These are phyloP conservation scores for Picea glauca DNA, from an alignment of 75 land plant species.

Conservation along the genomic window DNA sequence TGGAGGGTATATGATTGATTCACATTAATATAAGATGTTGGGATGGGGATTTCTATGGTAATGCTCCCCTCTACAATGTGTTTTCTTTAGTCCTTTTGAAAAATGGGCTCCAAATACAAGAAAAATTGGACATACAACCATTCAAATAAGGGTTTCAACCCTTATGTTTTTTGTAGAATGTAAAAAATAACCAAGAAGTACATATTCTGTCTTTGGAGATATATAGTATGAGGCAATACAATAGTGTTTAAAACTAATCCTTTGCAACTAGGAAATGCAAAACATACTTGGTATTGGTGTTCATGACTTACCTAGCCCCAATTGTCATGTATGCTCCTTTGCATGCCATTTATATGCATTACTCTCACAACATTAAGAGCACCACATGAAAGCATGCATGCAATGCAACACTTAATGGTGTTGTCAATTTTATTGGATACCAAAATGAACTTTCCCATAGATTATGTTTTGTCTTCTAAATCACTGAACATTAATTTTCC, in stretches of 20 bases:
- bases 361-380: conserved; percentile 22
- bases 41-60: not conserved
- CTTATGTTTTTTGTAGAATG: conserved; percentile 17
- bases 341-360: conserved; percentile 26
- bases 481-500: not conserved
- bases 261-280: conserved; percentile 5
- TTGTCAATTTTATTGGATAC: conserved; percentile 14
- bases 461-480: not conserved
- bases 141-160: not conserved
- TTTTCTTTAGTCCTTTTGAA: not conserved
- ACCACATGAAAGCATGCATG: conserved; percentile 25
- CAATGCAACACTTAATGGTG: conserved; percentile 20
- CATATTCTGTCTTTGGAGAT: conserved; percentile 22
- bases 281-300: conserved; percentile 17
- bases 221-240: conserved; percentile 19
- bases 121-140: not conserved
- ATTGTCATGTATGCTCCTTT: conserved; percentile 20
- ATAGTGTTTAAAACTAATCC: conserved; percentile 1
- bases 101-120: not conserved
- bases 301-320: conserved; percentile 21
- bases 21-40: not conserved
- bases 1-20: not conserved
- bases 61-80: not conserved
- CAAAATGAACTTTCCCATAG: not conserved
- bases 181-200: conserved; percentile 25